Evolutionary conservation across 2,329 filamentous ascomycete genomes (phyloP).

Genomic region (Xylaria arbuscula): DNA sequence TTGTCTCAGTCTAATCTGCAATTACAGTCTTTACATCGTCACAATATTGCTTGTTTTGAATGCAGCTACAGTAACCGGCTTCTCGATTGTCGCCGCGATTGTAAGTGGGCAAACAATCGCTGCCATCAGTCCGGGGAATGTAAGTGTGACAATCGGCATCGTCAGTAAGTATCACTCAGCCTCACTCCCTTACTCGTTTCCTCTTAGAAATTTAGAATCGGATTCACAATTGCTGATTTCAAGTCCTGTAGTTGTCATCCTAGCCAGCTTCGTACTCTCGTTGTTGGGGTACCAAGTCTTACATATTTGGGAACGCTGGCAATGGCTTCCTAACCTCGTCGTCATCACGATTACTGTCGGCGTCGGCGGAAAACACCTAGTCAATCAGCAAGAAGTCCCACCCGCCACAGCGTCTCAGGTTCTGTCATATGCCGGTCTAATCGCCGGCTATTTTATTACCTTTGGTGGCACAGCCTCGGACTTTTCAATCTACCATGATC

Average conservation of each 20-base stretch:
- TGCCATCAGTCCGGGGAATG: constrained; percentile 56
- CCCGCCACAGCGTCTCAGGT: constrained; percentile 44
- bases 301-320: constrained; percentile 66
- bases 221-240: not conserved
- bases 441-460: constrained; percentile 65
- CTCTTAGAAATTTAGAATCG: too few relatives aligned
- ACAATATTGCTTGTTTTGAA: constrained; percentile 55
- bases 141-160: constrained; percentile 67
- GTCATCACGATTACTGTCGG: constrained; percentile 64
- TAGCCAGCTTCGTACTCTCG: constrained; percentile 64
- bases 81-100: constrained; percentile 66
- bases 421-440: constrained; percentile 59
- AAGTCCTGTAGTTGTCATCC: constrained; percentile 54
- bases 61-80: constrained; percentile 63
- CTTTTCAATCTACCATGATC: constrained; percentile 66
- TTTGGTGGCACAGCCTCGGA: constrained; percentile 68
- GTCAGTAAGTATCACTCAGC: constrained; percentile 49
- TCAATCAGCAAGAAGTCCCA: constrained; percentile 36
- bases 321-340: constrained; percentile 66
- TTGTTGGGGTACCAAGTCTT: constrained; percentile 66
- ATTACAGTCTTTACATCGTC: constrained; percentile 57
- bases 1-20: constrained; percentile 5
- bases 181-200: too few relatives aligned
- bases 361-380: constrained; percentile 62
- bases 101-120: constrained; percentile 66